Conservation (phyloP, 1,284 basidiomycete genomes). For the Microbotryum scabiosae region DNA sequence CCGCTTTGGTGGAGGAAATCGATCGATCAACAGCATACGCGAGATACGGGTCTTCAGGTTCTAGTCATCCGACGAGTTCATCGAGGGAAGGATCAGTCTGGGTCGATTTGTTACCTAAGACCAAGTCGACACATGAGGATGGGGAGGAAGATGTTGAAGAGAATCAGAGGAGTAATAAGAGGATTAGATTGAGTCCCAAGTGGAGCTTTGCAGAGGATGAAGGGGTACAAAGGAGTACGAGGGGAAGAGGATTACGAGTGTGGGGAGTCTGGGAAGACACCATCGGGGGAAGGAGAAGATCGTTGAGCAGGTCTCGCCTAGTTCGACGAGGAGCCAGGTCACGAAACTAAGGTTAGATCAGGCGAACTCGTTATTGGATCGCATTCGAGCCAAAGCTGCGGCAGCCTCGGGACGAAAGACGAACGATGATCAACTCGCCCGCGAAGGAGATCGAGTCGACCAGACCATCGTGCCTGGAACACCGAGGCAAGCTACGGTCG, state of each 20-base stretch:
- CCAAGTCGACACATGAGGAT: too few relatives aligned
- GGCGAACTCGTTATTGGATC: conserved; percentile 29
- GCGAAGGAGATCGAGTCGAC: conserved; percentile 3
- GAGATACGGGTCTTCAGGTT: too few relatives aligned
- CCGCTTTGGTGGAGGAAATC: conserved; percentile 70
- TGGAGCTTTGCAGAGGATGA: background rate
- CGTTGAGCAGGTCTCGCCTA: conserved; percentile 17
- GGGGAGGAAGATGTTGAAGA: background rate
- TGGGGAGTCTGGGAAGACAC: conserved; percentile 52
- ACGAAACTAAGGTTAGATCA: conserved; percentile 19
- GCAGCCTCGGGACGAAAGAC: background rate
- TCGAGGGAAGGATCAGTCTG: too few relatives aligned
- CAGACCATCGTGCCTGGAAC: background rate
- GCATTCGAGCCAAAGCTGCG: conserved; percentile 20
- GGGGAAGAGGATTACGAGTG: conserved; percentile 55
- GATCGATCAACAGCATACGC: conserved; percentile 8
- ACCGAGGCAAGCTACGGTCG: background rate
- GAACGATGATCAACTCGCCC: conserved; percentile 1
- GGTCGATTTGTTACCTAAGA: too few relatives aligned
- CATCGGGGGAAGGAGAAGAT: conserved; percentile 59
- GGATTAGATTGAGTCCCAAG: background rate
- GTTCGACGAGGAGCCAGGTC: background rate
- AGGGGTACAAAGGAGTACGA: background rate
- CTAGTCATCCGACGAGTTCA: too few relatives aligned
- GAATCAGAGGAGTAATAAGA: background rate